Base-by-base conservation (phyloP, 768 basidiomycete genomes). In the Lactarius tabidus region DNA sequence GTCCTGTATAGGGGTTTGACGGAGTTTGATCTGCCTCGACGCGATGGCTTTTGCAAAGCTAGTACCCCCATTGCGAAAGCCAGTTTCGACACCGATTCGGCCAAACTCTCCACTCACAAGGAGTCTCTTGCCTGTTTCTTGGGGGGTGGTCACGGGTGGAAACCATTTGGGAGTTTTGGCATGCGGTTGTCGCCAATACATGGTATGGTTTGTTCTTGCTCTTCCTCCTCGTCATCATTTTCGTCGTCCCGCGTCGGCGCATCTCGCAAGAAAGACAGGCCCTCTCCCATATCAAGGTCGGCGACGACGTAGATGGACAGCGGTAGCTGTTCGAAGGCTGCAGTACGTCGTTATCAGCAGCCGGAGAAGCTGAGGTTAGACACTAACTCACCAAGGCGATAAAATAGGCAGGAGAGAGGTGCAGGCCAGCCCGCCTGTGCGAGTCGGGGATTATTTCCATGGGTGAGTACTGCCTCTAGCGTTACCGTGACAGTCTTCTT, bases 101-200 rank as follows among this genome's bases (percentile, higher is more conserved):
- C 93, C 93, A 74, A 94, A 96, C 60, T 94, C 90, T 54, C 93
- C 93, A 69, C 86, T 81, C 68, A 82, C 82, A 12, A 92, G 79
- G 15, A 96, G 79, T 48, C 83, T 79, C 18, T 86, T 70, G 2
- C 93, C 93, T 36, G 77, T 79, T 58, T 82, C 70, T 73, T 88
- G 83, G 7, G 91, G 89, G 63, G 87, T 82, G 23, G 75, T 84
- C 28, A 82, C 78, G 52, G 76, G 67, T 35, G 74, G 71, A 63
- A 74, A 79, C 77, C 77, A 81, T 15, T 66, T 70, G 36, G 68
- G 72, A 54, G 74, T 72, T 67, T 70, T 73, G 33, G 68, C 62
- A 48, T 53, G 66, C 38, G 62, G 31, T 6, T 57, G 57, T 57
- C 54, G 35, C 62, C 60, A 36, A 55, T 57, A 51, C 26, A 67